Evolutionary conservation across 805 yeast species (phyloP), one percentile per base, ranked within the genome.

Genomic region (Barnettozyma wickerhamii): DNA sequence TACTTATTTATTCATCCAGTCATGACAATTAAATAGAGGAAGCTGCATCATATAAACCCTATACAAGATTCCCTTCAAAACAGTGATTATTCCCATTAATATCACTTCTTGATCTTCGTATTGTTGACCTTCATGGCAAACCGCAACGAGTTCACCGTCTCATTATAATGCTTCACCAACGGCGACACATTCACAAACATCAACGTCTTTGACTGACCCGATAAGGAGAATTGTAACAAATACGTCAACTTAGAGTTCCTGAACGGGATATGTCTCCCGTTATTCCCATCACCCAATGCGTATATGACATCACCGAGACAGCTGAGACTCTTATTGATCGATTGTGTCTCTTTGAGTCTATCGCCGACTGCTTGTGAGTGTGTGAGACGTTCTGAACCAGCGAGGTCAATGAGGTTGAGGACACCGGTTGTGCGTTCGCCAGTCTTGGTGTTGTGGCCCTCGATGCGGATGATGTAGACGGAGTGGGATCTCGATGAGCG

Each of bases 171-270:
- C 13, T 62, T 62, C 10, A 58, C 58, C 37, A 74, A 64, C 4
- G 95, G 89, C 1, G 95, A 84, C 1, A 90, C 71, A 52, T 88
- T 90, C 13, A 89, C 96, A 69, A 91, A 84, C 96, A 91, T 89
- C 44, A 91, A 68, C 0, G 96, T 88, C 61, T 91, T 93, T 3
- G 96, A 85, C 41, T 77, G 74, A 0, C 96, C 96, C 6, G 84
- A 79, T 19, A 91, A 68, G 13, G 96, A 88, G 55, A 85, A 79
- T 53, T 89, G 93, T 43, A 91, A 66, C 12, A 90, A 65, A 56
- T 86, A 86, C 0, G 99, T 91, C 55, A 91, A 73, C 58, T 93
- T 93, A 7, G 96, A 88, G 62, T 93, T 97, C 56, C 99, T 69
- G 64, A 88, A 93, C 0, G 99, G 99, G 15, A 93, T 76, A 59